Evolutionary conservation across 2,329 filamentous ascomycete species (phyloP).

Genomic region (Pezicula carpinea): DNA sequence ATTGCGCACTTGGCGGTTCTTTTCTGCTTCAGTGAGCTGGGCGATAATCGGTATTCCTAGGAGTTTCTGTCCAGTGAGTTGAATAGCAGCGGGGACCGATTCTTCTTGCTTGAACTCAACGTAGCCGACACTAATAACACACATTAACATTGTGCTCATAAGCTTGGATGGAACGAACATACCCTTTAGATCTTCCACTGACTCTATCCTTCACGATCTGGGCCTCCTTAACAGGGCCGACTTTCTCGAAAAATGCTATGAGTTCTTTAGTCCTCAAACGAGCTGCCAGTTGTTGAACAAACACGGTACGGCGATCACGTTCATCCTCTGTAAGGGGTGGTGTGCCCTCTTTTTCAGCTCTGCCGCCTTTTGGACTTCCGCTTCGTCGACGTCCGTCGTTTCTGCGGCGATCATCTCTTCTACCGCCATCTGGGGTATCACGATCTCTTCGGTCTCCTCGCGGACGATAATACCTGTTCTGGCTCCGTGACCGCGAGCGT

Average conservation of each 20-base stretch:
- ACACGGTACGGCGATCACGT: slow-evolving; percentile 92
- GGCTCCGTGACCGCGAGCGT: slow-evolving; percentile 69
- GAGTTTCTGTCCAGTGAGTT: slow-evolving; percentile 98
- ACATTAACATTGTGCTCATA: neutral
- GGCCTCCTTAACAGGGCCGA: slow-evolving; percentile 90
- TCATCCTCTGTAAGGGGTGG: slow-evolving; percentile 89
- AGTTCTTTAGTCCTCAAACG: slow-evolving; percentile 88
- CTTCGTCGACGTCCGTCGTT: slow-evolving; percentile 33
- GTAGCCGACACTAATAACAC: slow-evolving; percentile 80
- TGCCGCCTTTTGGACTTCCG: slow-evolving; percentile 33
- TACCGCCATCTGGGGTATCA: slow-evolving; percentile 48
- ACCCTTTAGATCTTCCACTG: slow-evolving; percentile 97
- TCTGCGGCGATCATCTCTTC: slow-evolving; percentile 36
- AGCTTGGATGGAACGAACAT: slow-evolving; percentile 32
- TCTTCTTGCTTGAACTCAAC: slow-evolving; percentile 98
- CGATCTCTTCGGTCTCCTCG: slow-evolving; percentile 44
- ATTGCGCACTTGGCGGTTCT: slow-evolving; percentile 92
- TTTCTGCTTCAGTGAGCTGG: slow-evolving; percentile 97
- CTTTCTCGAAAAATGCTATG: slow-evolving; percentile 91
- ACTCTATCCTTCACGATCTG: slow-evolving; percentile 98
- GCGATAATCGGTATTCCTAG: slow-evolving; percentile 98
- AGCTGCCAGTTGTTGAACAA: slow-evolving; percentile 96
- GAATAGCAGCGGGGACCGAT: slow-evolving; percentile 85
- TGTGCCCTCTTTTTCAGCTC: slow-evolving; percentile 40
- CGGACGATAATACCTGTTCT: slow-evolving; percentile 52